These are phyloP conservation scores for Pistacia atlantica DNA, from an alignment of 345 rosid species.

Conservation along the genomic window DNA sequence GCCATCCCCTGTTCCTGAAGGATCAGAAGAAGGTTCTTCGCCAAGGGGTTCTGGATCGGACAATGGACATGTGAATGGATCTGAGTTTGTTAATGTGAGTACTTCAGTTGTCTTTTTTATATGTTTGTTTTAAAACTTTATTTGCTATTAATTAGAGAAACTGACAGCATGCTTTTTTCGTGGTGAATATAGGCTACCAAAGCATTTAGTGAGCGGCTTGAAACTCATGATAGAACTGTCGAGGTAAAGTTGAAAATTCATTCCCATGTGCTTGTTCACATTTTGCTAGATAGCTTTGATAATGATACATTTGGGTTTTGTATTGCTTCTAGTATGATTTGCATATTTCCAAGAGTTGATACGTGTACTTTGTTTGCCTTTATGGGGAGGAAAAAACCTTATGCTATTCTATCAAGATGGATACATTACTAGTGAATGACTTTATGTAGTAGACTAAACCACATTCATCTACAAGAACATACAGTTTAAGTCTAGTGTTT, in stretches of 20 bases:
- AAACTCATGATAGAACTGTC: constrained; percentile 46
- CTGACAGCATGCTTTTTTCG: constrained; percentile 20
- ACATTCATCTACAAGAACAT: neutral
- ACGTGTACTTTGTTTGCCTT: neutral
- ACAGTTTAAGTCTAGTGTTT: neutral
- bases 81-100: constrained; percentile 58
- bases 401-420: neutral
- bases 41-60: constrained; percentile 70
- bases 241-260: constrained; percentile 47
- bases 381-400: too few species aligned
- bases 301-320: constrained; percentile 10
- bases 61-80: constrained; percentile 50
- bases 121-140: neutral
- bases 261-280: neutral
- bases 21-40: constrained; percentile 76
- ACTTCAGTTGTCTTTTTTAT: neutral
- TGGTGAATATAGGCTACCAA: constrained; percentile 47
- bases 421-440: neutral
- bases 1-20: constrained; percentile 78
- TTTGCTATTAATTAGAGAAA: neutral
- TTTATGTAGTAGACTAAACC: neutral
- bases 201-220: constrained; percentile 41
- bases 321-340: neutral
- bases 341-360: neutral
- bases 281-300: neutral